A percentile compares a stretch with the other conserved stretches of the same genome.
Evolutionary conservation across 2,329 filamentous ascomycete species (phyloP).

Genomic region (Aspergillus ochraceus): DNA sequence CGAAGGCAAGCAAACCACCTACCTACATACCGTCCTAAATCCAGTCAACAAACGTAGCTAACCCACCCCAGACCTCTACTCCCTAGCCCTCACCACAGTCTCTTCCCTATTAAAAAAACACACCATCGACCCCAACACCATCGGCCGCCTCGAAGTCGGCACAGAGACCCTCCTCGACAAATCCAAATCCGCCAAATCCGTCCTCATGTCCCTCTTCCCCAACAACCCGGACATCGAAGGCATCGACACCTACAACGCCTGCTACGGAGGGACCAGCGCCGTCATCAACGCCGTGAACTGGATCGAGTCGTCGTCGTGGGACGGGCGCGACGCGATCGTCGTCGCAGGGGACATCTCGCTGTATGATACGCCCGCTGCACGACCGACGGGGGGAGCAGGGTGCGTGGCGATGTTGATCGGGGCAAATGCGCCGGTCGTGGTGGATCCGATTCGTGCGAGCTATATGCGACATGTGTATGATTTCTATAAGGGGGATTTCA

Average conservation of each 20-base stretch:
- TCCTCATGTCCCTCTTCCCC: slow-evolving; percentile 82
- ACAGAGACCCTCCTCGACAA: slow-evolving; percentile 86
- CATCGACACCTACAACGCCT: slow-evolving; percentile 80
- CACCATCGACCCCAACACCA: slow-evolving; percentile 73
- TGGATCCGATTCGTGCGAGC: slow-evolving; percentile 75
- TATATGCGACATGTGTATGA: slow-evolving; percentile 85
- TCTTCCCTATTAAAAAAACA: slow-evolving; percentile 80
- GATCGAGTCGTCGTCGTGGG: slow-evolving; percentile 84
- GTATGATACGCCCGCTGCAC: slow-evolving; percentile 79
- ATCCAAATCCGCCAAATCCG: slow-evolving; percentile 87
- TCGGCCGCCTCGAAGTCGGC: slow-evolving; percentile 80
- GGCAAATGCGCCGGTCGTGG: slow-evolving; percentile 72
- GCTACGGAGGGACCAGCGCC: slow-evolving; percentile 83
- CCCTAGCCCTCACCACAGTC: slow-evolving; percentile 73
- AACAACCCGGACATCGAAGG: slow-evolving; percentile 83
- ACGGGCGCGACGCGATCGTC: slow-evolving; percentile 77
- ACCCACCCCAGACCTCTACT: slow-evolving; percentile 80
- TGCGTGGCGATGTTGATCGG: slow-evolving; percentile 77
- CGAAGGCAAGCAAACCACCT: slow-evolving; percentile 62
- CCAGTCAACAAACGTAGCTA: slow-evolving; percentile 9
- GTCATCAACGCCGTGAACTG: slow-evolving; percentile 82
- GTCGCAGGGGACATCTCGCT: slow-evolving; percentile 81
- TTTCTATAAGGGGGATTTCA: slow-evolving; percentile 87
- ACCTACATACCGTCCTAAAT: too few relatives aligned
- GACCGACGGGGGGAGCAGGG: slow-evolving; percentile 78